A percentile compares a stretch with the other conserved stretches of the same genome.
phyloP scores from a whole-genome alignment of 1,139 yeast genomes.

The Suhomyces bokatorum region DNA sequence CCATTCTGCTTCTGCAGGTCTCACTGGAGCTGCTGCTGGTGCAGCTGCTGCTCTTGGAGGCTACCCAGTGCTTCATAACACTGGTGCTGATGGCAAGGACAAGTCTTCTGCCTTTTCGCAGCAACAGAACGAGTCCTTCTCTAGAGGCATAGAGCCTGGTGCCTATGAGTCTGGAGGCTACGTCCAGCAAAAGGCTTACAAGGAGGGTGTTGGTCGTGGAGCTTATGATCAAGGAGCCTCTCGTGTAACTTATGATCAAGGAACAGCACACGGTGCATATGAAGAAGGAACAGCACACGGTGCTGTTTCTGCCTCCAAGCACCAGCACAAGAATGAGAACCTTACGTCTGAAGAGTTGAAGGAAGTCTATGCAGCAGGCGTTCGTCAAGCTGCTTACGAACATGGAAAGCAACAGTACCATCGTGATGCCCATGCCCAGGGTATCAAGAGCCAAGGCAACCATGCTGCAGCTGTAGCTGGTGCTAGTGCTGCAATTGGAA shows the following conservation, averaged over 20 bases:
- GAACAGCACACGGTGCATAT: not conserved
- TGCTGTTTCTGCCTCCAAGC: not conserved
- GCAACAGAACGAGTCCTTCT: slow-evolving; percentile 4
- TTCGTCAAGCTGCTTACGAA: slow-evolving; percentile 18
- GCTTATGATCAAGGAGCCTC: not conserved
- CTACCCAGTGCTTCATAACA: too few relatives aligned
- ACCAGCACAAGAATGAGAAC: not conserved
- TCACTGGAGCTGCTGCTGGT: slow-evolving; percentile 11
- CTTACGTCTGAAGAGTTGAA: slow-evolving; percentile 1
- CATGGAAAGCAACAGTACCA: slow-evolving; percentile 13
- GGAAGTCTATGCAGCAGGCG: slow-evolving; percentile 18
- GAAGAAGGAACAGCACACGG: slow-evolving; percentile 3
- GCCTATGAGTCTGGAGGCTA: not conserved
- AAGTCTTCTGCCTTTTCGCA: not conserved
- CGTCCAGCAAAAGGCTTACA: not conserved
- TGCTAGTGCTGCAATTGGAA: too few relatives aligned
- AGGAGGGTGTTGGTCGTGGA: not conserved
- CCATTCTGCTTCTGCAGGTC: not conserved
- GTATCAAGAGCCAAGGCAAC: not conserved
- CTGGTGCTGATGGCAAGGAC: not conserved
- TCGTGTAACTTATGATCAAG: slow-evolving; percentile 2
- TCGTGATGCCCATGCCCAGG: not conserved
- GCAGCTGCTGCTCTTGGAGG: slow-evolving; percentile 6
- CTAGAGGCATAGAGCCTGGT: slow-evolving; percentile 3
- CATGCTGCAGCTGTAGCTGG: not conserved